Conservation (phyloP, 331 rosid genomes). For the Erythrophleum ivorense region DNA sequence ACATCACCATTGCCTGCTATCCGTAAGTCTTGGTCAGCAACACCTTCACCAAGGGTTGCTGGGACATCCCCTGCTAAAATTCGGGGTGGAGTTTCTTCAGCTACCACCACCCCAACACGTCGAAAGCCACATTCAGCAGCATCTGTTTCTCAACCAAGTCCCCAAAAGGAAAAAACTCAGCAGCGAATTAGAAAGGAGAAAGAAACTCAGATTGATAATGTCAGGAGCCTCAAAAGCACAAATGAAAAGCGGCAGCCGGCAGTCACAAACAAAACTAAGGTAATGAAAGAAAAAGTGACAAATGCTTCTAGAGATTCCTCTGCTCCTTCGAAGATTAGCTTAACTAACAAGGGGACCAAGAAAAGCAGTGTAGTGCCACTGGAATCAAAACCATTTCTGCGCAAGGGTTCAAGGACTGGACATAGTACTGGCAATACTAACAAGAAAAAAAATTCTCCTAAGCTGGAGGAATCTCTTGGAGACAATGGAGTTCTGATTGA, state of each 20-base stretch:
- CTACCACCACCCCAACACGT: slow-evolving; percentile 63
- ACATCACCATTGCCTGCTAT: slow-evolving; percentile 70
- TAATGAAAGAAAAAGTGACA: slow-evolving; percentile 59
- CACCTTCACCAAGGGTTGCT: slow-evolving; percentile 69
- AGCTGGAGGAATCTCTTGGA: slow-evolving; percentile 52
- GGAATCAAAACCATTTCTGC: slow-evolving; percentile 90
- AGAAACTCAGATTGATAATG: slow-evolving; percentile 51
- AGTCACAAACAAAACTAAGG: slow-evolving; percentile 57
- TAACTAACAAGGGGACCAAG: slow-evolving; percentile 70
- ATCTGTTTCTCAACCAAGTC: slow-evolving; percentile 53
- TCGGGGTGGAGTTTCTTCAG: slow-evolving; percentile 58
- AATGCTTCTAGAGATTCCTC: slow-evolving; percentile 61
- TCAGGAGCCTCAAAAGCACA: slow-evolving; percentile 54
- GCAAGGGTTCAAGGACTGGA: slow-evolving; percentile 76
- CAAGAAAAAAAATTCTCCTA: slow-evolving; percentile 66
- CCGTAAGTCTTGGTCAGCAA: slow-evolving; percentile 90
- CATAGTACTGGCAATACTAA: slow-evolving; percentile 53
- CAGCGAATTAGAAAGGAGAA: slow-evolving; percentile 62
- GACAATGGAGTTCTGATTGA: slow-evolving; percentile 53
- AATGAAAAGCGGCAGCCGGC: slow-evolving; percentile 64
- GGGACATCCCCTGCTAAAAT: slow-evolving; percentile 70
- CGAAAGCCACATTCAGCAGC: slow-evolving; percentile 58
- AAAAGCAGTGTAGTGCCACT: slow-evolving; percentile 95
- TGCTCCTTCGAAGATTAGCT: slow-evolving; percentile 58
- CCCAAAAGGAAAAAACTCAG: slow-evolving; percentile 65